Conservation (phyloP, 2,329 filamentous ascomycete species). For the Exophiala aquamarina region DNA sequence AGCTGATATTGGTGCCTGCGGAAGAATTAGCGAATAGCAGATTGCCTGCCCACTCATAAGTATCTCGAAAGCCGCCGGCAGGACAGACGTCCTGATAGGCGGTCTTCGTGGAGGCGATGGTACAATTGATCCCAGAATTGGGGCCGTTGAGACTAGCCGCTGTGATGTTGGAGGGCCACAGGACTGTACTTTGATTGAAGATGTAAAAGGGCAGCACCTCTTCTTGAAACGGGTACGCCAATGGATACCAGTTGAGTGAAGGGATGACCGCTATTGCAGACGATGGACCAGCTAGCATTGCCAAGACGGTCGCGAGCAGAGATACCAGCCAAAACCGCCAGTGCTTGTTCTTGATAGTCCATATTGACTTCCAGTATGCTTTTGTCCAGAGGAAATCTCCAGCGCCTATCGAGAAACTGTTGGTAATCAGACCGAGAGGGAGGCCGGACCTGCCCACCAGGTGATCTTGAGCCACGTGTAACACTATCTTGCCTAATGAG, state of each 20-base stretch:
- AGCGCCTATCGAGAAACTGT: slow-evolving; percentile 25
- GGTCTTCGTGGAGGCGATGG: slow-evolving; percentile 5
- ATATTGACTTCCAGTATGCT: slow-evolving; percentile 25
- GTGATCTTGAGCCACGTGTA: slow-evolving; percentile 25
- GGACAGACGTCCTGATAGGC: slow-evolving; percentile 12
- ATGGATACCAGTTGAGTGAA: slow-evolving; percentile 22
- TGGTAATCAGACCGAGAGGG: slow-evolving; percentile 28
- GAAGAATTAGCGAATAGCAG: slow-evolving; percentile 17
- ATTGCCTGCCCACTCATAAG: slow-evolving; percentile 17
- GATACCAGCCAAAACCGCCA: slow-evolving; percentile 20
- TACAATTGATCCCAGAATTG: slow-evolving; percentile 17
- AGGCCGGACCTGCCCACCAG: slow-evolving; percentile 25
- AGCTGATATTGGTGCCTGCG: slow-evolving; percentile 16
- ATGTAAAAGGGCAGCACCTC: slow-evolving; percentile 18
- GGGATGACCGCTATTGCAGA: slow-evolving; percentile 29
- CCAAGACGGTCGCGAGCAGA: slow-evolving; percentile 24
- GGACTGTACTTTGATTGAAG: slow-evolving; percentile 21
- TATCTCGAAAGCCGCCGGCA: slow-evolving; percentile 11
- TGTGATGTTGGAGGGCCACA: slow-evolving; percentile 24
- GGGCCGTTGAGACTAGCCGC: slow-evolving; percentile 15
- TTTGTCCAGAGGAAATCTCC: slow-evolving; percentile 28
- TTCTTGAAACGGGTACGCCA: slow-evolving; percentile 14
- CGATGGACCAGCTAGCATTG: slow-evolving; percentile 27
- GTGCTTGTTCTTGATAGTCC: slow-evolving; percentile 18
- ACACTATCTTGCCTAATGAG: slow-evolving; percentile 28